Evolutionary conservation across 2,329 filamentous ascomycete species (phyloP).

Genomic region (Alternaria brassicicola): DNA sequence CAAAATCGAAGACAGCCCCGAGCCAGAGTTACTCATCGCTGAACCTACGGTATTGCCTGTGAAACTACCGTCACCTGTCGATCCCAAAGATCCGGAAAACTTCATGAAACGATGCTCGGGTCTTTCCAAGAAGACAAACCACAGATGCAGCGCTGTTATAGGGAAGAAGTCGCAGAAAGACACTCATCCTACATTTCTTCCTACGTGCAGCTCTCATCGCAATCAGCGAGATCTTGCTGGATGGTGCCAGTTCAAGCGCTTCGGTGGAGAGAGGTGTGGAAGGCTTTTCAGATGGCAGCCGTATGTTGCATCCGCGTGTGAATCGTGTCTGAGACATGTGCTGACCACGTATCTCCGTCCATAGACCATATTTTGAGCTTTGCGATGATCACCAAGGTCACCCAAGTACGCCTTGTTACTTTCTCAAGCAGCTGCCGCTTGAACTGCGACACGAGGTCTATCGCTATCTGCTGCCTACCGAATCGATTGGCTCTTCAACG

Average conservation of each 20-base stretch:
- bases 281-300: slow-evolving; percentile 35
- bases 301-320: background rate
- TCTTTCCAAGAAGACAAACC: slow-evolving; percentile 34
- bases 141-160: slow-evolving; percentile 29
- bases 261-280: slow-evolving; percentile 31
- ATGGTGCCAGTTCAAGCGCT: slow-evolving; percentile 30
- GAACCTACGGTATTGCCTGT: background rate
- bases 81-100: slow-evolving; percentile 36
- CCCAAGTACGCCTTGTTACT: slow-evolving; percentile 39
- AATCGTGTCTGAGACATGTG: background rate
- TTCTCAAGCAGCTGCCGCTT: slow-evolving; percentile 38
- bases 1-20: slow-evolving; percentile 13
- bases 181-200: slow-evolving; percentile 34
- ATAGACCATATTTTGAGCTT: slow-evolving; percentile 35
- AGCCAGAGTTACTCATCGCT: slow-evolving; percentile 5
- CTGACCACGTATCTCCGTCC: slow-evolving; percentile 4
- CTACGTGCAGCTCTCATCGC: slow-evolving; percentile 38
- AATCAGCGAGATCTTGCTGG: slow-evolving; percentile 37
- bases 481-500: slow-evolving; percentile 34
- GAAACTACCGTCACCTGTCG: slow-evolving; percentile 12
- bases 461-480: slow-evolving; percentile 37
- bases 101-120: slow-evolving; percentile 37
- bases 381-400: slow-evolving; percentile 35
- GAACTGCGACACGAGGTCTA: slow-evolving; percentile 42
- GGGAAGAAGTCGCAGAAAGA: slow-evolving; percentile 30